phyloP scores from a whole-genome alignment of 208 protist genomes.

The Leishmania braziliensis region DNA sequence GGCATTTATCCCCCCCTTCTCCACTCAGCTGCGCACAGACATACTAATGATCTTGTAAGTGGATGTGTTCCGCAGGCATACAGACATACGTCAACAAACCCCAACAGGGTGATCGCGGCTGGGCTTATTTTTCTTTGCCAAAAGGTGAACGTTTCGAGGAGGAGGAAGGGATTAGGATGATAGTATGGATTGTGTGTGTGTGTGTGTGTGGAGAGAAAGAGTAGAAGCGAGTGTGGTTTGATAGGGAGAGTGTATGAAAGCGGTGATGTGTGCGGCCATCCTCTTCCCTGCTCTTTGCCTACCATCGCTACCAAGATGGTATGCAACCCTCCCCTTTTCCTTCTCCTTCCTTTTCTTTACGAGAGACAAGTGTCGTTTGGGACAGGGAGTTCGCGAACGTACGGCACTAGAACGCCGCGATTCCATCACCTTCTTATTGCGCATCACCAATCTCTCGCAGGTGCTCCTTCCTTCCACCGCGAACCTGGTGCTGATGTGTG shows the following conservation, averaged over 20 bases:
- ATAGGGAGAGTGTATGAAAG: not conserved
- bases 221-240: not conserved
- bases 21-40: not conserved
- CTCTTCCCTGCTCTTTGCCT: not conserved
- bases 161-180: not conserved
- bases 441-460: not conserved
- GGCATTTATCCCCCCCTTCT: not conserved
- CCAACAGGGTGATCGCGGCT: not conserved
- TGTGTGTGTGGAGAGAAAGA: not conserved
- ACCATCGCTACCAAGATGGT: not conserved
- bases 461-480: not conserved
- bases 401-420: not conserved
- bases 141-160: not conserved
- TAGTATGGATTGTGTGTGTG: not conserved
- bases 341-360: not conserved
- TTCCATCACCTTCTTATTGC: not conserved
- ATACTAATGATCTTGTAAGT: not conserved
- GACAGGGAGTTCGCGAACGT: not conserved
- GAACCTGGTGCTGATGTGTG: not conserved
- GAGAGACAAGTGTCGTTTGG: not conserved
- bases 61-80: not conserved
- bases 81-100: not conserved
- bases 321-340: not conserved
- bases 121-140: not conserved
- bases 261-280: not conserved